Base-by-base conservation (phyloP, 2,329 filamentous ascomycete species). In the Cladophialophora yegresii region DNA sequence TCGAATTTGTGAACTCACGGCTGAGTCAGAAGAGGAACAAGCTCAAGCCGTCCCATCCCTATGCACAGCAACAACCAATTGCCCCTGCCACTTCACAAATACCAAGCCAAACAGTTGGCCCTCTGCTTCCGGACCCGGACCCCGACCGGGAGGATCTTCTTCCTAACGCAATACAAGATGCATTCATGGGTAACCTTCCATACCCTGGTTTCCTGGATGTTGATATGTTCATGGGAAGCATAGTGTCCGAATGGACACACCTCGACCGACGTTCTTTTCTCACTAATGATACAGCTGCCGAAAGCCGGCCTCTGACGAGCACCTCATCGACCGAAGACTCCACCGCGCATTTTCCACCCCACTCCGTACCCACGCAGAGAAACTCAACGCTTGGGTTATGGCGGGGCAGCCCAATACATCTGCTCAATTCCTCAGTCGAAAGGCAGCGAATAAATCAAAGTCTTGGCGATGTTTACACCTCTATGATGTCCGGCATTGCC, bases 401-500 rank as follows among this genome's bases (percentile, higher is more conserved):
- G 64, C 43, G 36, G 28, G 64, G 64, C 26, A 62, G 59, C 20
- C 64, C 64, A 9, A 66, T 66, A 16, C 64, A 61, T 49, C 45
- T 66, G 5, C 64, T 66, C 53, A 66, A 66, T 47, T 66, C 64
- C 13, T 62, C 60, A 28, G 61, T 63, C 26, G 64, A 62, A 43
- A 55, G 36, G 10, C 60, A 60, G 36, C n/a, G 58, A 8, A 51
- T 66, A 26, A 66, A 66, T 28, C 56, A 60, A 23, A 66, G 51
- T 47, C 59, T 66, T 4, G 60, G 60, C 32, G 64, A 66, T 32
- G 55, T 66, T 33, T 66, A 66, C 56, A 58, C 61, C 28, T 63
- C 33, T 32, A 66, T 66, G 64, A 66, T 66, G 64, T 56, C 60
- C 8, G 64, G 64, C n/a, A 66, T 66, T 33, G 57, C 64, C 12